Evolutionary conservation across 345 rosid species (phyloP), one percentile per base, ranked within the genome.

Genomic region (Sisymbrium irio): DNA sequence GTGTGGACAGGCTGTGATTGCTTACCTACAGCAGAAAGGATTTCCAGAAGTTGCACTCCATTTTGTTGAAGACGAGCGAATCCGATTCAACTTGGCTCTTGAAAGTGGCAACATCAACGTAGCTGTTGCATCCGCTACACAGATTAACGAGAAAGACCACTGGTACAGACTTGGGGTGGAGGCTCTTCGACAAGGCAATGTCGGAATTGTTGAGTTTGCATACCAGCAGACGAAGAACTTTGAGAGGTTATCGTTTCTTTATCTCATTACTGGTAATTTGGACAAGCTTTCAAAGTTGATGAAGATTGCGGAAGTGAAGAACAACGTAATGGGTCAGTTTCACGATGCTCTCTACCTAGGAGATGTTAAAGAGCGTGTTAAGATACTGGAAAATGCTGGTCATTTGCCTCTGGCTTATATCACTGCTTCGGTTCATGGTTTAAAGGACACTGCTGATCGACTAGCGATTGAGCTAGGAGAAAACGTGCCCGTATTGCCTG

Each of bases 221-320:
- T 55, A 55, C 61, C 61, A 32, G 61, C 40, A 56, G 61, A 56
- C 61, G 4, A 56, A 30, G 40, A 32, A 32, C 61, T 32, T 56
- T 15, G 61, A 56, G 61, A 56, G 61, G 35, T 32, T 56, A 6
- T 56, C 61, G 8, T 56, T 56, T 56, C 61, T 56, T 15, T 56
- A 32, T 32, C 61, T 56, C 36, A 32, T 32, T 3, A 56, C 61
- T 32, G 61, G 61, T 32, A 32, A 56, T 32, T 14, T 56, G 37
- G 61, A 32, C 12, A 56, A 56, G 61, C 61, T 56, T 56, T 15
- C 40, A 4, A 32, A 56, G 61, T 6, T 56, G 40, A 56, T 56
- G 61, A 56, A 56, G 61, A 51, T 51, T 51, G 57, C 57, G 15
- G 57, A 51, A 22, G 57, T 51, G 57, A 25, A 56, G 61, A 56